Evolutionary conservation across 768 basidiomycete genomes (phyloP).

Genomic region (Kondoa subrosea): DNA sequence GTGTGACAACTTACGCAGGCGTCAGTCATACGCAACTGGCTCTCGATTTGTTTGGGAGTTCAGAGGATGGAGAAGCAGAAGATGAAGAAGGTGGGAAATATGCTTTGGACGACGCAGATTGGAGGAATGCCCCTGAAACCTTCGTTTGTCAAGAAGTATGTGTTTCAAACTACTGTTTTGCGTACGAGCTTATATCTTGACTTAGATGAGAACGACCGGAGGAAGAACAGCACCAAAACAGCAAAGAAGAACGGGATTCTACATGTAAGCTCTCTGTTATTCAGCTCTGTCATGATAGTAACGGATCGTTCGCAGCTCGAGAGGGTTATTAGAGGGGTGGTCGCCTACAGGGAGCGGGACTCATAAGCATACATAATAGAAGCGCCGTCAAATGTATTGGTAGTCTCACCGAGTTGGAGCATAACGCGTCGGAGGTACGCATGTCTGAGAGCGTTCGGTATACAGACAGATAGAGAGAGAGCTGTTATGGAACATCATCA

Average conservation of each 20-base stretch:
- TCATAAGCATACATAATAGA: too few relatives aligned
- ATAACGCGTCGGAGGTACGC: too few relatives aligned
- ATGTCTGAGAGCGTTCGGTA: too few relatives aligned
- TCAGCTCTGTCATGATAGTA: too few relatives aligned
- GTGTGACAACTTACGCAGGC: slow-evolving; percentile 94
- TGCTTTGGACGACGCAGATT: slow-evolving; percentile 55
- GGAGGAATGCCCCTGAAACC: slow-evolving; percentile 90
- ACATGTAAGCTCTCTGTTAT: too few relatives aligned
- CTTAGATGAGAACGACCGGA: slow-evolving; percentile 39
- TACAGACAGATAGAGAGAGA: too few relatives aligned
- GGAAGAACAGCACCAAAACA: slow-evolving; percentile 80
- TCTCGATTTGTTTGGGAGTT: slow-evolving; percentile 74
- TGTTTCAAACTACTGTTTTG: slow-evolving; percentile 32
- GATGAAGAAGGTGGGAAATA: slow-evolving; percentile 46
- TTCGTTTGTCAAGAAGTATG: slow-evolving; percentile 87
- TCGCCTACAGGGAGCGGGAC: too few relatives aligned
- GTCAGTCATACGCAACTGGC: slow-evolving; percentile 91
- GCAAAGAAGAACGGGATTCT: slow-evolving; percentile 65
- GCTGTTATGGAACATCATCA: too few relatives aligned
- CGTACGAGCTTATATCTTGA: background rate
- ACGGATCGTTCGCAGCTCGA: background rate
- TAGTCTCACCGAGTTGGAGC: too few relatives aligned
- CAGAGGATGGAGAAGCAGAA: slow-evolving; percentile 44
- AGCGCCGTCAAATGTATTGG: too few relatives aligned
- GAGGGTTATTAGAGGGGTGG: background rate